Conservation (phyloP, 305 asterid genomes). For the Fraxinus sp. region DNA sequence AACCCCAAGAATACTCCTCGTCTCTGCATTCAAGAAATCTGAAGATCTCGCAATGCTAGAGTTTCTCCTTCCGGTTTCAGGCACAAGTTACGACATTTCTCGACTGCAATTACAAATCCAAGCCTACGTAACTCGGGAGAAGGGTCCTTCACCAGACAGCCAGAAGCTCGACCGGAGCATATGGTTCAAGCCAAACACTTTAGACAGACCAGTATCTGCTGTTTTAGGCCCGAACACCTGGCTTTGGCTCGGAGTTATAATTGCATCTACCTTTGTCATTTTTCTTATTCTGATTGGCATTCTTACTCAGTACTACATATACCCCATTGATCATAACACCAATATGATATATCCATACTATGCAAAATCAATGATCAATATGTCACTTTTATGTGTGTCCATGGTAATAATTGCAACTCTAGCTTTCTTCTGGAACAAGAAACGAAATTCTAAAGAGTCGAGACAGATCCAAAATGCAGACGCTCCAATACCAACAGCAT, state of each 20-base stretch:
- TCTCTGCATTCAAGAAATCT: conserved; percentile 41
- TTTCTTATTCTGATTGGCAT: conserved; percentile 50
- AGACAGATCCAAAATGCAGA: conserved; percentile 32
- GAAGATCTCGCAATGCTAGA: conserved; percentile 36
- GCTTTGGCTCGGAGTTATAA: conserved; percentile 66
- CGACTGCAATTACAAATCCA: conserved; percentile 40
- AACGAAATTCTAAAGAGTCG: conserved; percentile 1
- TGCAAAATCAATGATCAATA: conserved; percentile 29
- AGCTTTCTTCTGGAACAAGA: conserved; percentile 51
- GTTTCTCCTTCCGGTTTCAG: conserved; percentile 48
- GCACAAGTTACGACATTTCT: conserved; percentile 31
- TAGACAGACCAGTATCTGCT: conserved; percentile 38
- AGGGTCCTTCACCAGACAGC: conserved; percentile 20
- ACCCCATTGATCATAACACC: conserved; percentile 41
- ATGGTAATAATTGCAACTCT: conserved; percentile 34
- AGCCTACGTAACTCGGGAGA: conserved; percentile 54
- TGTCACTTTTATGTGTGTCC: conserved; percentile 36
- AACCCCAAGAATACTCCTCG: conserved; percentile 32
- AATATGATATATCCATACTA: conserved; percentile 30
- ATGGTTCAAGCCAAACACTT: conserved; percentile 42
- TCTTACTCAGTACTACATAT: conserved; percentile 40
- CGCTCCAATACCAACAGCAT: conserved; percentile 20
- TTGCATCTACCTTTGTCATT: conserved; percentile 45
- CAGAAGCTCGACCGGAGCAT: conserved; percentile 26
- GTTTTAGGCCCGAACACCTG: conserved; percentile 46